These are phyloP conservation scores for Bisporella sp. DNA, from an alignment of 2,329 filamentous ascomycete genomes.

Conservation along the genomic window DNA sequence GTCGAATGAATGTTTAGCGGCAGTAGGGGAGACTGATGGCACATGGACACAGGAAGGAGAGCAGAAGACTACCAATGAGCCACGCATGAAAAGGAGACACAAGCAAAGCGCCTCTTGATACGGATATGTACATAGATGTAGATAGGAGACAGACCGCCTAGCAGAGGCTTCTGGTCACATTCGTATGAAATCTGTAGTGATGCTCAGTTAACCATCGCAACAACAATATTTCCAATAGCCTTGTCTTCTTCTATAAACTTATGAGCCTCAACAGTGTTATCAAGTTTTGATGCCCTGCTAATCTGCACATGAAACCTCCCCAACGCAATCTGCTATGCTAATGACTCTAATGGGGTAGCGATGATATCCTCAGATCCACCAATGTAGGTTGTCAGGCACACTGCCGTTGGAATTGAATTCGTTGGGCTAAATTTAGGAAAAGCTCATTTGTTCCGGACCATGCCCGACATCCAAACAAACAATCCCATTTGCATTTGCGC, in stretches of 20 bases:
- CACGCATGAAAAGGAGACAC: no score
- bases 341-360: constrained; percentile 33
- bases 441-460: constrained; percentile 36
- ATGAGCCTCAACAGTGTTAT: constrained; percentile 40
- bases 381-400: constrained; percentile 34
- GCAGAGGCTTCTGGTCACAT: no score
- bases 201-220: constrained; percentile 10
- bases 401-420: constrained; percentile 33
- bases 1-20: no score
- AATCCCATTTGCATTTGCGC: constrained; percentile 31
- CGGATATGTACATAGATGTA: no score
- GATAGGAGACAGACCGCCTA: no score
- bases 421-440: constrained; percentile 34
- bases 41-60: no score
- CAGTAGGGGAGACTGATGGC: no score
- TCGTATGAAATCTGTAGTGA: no score
- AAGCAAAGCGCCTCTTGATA: no score
- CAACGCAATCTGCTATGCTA: constrained; percentile 31
- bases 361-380: constrained; percentile 34
- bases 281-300: constrained; percentile 35
- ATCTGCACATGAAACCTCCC: constrained; percentile 34
- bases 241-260: constrained; percentile 36
- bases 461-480: constrained; percentile 37
- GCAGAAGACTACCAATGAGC: no score
- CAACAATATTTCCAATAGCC: constrained; percentile 38